Conservation (phyloP, 305 asterid species). For the Lippia alba region DNA sequence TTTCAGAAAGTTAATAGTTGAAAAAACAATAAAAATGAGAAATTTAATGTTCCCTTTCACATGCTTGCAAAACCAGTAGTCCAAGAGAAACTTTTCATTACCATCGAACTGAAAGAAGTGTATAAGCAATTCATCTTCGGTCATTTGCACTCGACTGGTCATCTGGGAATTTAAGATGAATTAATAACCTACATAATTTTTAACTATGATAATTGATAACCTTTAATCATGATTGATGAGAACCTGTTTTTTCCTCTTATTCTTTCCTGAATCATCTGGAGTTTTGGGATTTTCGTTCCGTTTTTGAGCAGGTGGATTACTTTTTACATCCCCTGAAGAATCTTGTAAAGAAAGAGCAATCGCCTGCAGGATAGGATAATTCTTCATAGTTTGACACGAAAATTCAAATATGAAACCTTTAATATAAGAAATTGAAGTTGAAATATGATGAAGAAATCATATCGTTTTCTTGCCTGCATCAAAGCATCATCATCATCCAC, state of each 20-base stretch:
- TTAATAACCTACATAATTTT: conserved; percentile 5
- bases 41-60: not conserved
- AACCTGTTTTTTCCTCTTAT: conserved; percentile 73
- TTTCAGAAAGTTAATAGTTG: conserved; percentile 4
- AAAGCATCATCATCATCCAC: conserved; percentile 70
- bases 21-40: conserved; percentile 8
- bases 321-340: conserved; percentile 45
- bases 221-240: conserved; percentile 38
- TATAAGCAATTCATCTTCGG: conserved; percentile 82
- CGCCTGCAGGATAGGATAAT: conserved; percentile 56
- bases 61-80: conserved; percentile 4
- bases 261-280: conserved; percentile 55
- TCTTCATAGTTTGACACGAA: not conserved
- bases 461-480: conserved; percentile 58
- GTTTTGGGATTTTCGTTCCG: conserved; percentile 37
- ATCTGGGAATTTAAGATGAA: conserved; percentile 48
- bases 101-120: conserved; percentile 94
- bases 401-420: too few species aligned
- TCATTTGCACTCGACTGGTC: conserved; percentile 77
- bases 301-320: conserved; percentile 36
- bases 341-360: conserved; percentile 82
- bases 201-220: conserved; percentile 16
- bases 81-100: conserved; percentile 41
- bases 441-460: conserved; percentile 9
- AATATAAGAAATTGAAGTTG: not conserved